These are phyloP conservation scores for Naganishia randhawae DNA, from an alignment of 768 basidiomycete genomes.

Conservation along the genomic window DNA sequence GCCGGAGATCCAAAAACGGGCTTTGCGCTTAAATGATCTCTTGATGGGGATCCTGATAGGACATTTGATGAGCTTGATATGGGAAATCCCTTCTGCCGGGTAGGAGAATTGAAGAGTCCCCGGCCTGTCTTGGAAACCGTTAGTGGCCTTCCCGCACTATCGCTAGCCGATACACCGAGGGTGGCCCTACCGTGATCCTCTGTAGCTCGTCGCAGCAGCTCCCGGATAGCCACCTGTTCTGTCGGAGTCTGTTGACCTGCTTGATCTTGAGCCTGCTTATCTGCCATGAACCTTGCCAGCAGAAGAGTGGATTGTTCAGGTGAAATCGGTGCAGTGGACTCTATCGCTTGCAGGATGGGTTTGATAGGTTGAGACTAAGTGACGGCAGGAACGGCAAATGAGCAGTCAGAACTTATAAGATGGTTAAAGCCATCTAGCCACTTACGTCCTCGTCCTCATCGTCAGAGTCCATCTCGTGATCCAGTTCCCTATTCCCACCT, in stretches of 20 bases:
- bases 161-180: background rate
- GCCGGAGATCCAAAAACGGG: background rate
- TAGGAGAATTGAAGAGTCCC: conserved; percentile 9
- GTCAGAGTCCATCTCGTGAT: background rate
- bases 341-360: conserved; percentile 24
- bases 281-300: conserved; percentile 13
- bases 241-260: conserved; percentile 22
- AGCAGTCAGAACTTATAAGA: background rate
- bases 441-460: background rate
- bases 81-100: background rate
- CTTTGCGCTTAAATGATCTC: background rate
- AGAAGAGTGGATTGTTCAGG: conserved; percentile 24
- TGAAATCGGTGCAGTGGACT: conserved; percentile 8
- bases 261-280: conserved; percentile 23
- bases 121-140: conserved; percentile 7
- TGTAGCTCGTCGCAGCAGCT: conserved; percentile 23
- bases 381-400: background rate
- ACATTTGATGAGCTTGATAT: background rate
- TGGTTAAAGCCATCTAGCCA: background rate
- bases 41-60: background rate
- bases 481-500: background rate
- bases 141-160: background rate
- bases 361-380: conserved; percentile 9
- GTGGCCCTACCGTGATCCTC: background rate
- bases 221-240: conserved; percentile 25